These are phyloP conservation scores for Castanopsis chinensis DNA, from an alignment of 306 rosid genomes.

Conservation along the genomic window DNA sequence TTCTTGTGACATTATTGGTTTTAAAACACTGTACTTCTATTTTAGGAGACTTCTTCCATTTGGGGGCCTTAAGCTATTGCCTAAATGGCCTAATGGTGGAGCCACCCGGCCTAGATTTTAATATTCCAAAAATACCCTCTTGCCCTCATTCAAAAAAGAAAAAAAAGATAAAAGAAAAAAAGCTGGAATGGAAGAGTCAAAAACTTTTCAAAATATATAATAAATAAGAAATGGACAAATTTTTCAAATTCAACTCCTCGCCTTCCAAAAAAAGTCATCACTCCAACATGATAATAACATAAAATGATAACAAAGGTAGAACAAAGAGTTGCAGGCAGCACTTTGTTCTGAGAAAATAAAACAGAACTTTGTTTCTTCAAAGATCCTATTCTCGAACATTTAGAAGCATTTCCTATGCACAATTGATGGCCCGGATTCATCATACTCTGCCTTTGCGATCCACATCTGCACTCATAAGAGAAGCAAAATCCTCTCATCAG, in stretches of 20 bases:
- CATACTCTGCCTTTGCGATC: conserved; percentile 98
- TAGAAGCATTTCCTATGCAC: conserved; percentile 99
- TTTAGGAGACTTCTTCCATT: too few relatives aligned
- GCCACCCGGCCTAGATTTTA: too few relatives aligned
- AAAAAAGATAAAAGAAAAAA: neutral
- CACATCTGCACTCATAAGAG: conserved; percentile 76
- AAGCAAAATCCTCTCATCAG: conserved; percentile 1
- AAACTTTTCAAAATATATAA: conserved; percentile 25
- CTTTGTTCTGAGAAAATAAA: conserved; percentile 31
- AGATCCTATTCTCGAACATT: conserved; percentile 34
- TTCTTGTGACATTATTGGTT: too few relatives aligned
- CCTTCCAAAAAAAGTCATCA: conserved; percentile 44
- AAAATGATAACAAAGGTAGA: conserved; percentile 47
- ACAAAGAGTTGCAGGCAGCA: conserved; percentile 37
- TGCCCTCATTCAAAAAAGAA: neutral
- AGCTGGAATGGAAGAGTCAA: conserved; percentile 10
- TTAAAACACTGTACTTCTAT: too few relatives aligned
- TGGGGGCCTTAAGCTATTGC: too few relatives aligned
- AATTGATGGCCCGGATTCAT: conserved; percentile 96
- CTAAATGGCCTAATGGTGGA: too few relatives aligned
- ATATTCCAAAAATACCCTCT: neutral
- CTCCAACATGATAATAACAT: conserved; percentile 48
- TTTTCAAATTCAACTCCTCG: conserved; percentile 40
- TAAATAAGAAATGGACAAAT: conserved; percentile 31
- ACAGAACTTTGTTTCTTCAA: conserved; percentile 36